Base-by-base conservation (phyloP, 371 early-diverging fungal species). In the Mucor saturninus region DNA sequence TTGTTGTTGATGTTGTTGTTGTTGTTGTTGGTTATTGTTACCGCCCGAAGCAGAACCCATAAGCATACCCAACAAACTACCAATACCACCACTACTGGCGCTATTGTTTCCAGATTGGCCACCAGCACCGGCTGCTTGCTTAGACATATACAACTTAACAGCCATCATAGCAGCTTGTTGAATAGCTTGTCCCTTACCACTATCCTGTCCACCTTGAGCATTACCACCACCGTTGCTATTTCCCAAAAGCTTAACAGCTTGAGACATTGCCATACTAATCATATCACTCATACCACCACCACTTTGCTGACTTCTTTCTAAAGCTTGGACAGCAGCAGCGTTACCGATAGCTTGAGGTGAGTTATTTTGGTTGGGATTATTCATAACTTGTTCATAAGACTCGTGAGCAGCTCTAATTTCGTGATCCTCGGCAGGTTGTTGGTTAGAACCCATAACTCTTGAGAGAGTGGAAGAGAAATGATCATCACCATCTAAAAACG, bases 101-200 rank as follows among this genome's bases (percentile, higher is more conserved):
- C 61, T 61, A 40, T 72, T 46, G 21, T 21, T 46, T 21, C 21
- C 61, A 48, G 54, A 55, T 15, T 63, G 54, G 8, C 45, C 37
- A 43, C 62, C 65, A 15, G 26, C 43, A 30, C 72, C 72, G 15
- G 64, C 64, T 1, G 54, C 69, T 54, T 79, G 78, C 64, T 81
- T 77, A 53, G 76, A 65, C 64, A 76, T 72, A 54, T 79, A 84
- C 46, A 84, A 43, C 61, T 83, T 79, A 15, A 74, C 65, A 52
- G 81, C 83, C 80, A 77, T 84, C 61, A 75, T 77, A 32, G 79
- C 75, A 29, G 84, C 85, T 46, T 65, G 66, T 58, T 84, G 80
- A 50, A 84, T 54, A 28, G 81, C 75, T 7, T 68, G 42, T 65
- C 69, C 78, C 56, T 73, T 69, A 3, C 35, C 54, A 21, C 52